Conservation (phyloP, 768 basidiomycete species). For the Suillus sp. region DNA sequence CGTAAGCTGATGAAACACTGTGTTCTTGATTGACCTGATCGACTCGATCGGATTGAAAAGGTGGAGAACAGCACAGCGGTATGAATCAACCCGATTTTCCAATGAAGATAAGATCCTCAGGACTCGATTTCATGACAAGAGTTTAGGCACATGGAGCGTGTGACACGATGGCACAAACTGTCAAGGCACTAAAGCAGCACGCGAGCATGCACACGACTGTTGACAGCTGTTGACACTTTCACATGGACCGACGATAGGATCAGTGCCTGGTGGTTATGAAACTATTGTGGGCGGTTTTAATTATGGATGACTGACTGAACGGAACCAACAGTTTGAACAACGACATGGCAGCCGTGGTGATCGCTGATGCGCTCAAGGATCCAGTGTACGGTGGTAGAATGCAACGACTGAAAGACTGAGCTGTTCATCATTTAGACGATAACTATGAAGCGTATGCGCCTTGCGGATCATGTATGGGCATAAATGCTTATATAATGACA, state of each 20-base stretch:
- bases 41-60: too few species aligned
- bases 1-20: neutral
- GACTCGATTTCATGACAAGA: neutral
- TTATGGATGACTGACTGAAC: neutral
- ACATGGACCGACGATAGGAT: neutral
- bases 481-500: neutral
- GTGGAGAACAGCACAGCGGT: neutral
- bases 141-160: neutral
- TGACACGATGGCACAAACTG: neutral
- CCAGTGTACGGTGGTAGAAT: neutral
- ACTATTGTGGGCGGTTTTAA: neutral
- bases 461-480: neutral
- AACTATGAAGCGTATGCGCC: neutral
- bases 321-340: too few species aligned
- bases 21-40: neutral
- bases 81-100: neutral
- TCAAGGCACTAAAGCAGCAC: neutral
- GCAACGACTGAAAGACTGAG: neutral
- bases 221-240: neutral
- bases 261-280: neutral
- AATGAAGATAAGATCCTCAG: neutral
- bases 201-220: neutral
- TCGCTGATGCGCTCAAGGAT: neutral
- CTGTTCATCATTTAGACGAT: neutral
- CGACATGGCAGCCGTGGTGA: neutral